Evolutionary conservation across 129 eudicot genomes (phyloP).

Genomic region (Dittrichia graveolens): DNA sequence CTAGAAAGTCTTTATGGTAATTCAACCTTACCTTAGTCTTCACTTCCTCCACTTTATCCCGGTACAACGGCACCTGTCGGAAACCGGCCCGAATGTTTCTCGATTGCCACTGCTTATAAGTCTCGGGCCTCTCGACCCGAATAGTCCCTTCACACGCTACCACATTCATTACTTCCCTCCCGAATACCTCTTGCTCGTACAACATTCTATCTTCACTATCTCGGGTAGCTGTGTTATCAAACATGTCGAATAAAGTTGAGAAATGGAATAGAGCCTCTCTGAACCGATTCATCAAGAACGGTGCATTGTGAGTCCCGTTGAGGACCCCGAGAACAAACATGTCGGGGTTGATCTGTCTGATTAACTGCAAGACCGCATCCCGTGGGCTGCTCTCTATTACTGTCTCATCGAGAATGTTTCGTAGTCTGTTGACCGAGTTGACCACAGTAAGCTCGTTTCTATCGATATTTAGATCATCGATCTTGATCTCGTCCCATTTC

Average conservation of each 20-base stretch:
- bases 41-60: constrained; percentile 48
- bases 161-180: constrained; percentile 57
- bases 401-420: constrained; percentile 51
- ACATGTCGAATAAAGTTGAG: constrained; percentile 60
- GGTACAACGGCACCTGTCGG: constrained; percentile 42
- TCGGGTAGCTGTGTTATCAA: constrained; percentile 45
- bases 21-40: constrained; percentile 42
- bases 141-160: constrained; percentile 50
- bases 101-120: constrained; percentile 55
- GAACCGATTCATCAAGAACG: constrained; percentile 59
- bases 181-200: constrained; percentile 53
- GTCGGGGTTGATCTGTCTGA: constrained; percentile 52
- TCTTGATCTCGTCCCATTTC: constrained; percentile 52
- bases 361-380: constrained; percentile 46
- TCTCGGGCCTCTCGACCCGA: constrained; percentile 53
- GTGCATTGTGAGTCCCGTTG: constrained; percentile 61
- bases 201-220: constrained; percentile 41
- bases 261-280: constrained; percentile 63
- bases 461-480: constrained; percentile 52
- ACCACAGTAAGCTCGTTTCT: constrained; percentile 46
- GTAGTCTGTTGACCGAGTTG: constrained; percentile 50
- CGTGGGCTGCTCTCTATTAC: constrained; percentile 50
- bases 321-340: constrained; percentile 57
- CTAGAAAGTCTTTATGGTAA: constrained; percentile 54
- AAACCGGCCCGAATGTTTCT: constrained; percentile 52